phyloP scores from a whole-genome alignment of 2,329 filamentous ascomycete species.

The Incumbomyces lentus region DNA sequence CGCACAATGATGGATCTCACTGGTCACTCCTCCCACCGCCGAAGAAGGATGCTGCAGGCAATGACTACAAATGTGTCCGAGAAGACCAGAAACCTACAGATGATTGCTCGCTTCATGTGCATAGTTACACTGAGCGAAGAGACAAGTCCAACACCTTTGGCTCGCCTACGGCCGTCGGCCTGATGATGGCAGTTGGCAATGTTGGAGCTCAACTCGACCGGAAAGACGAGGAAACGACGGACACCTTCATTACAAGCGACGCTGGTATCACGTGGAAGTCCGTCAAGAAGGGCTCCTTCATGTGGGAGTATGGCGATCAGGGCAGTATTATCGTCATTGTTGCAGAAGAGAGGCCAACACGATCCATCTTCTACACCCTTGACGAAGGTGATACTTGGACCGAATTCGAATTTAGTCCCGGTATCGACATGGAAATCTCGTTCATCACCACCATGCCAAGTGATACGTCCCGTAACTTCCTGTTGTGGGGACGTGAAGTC shows the following conservation, averaged over 20 bases:
- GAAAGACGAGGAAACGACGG: constrained; percentile 67
- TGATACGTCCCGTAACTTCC: constrained; percentile 80
- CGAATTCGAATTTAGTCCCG: constrained; percentile 59
- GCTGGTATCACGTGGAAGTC: constrained; percentile 82
- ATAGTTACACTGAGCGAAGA: constrained; percentile 83
- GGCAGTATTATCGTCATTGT: constrained; percentile 87
- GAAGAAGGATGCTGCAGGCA: constrained; percentile 56
- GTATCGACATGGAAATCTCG: constrained; percentile 59
- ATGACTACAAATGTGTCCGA: constrained; percentile 58
- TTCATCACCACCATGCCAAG: constrained; percentile 83
- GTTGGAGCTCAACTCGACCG: constrained; percentile 63
- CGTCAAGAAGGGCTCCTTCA: constrained; percentile 77
- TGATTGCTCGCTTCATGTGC: constrained; percentile 79
- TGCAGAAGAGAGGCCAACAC: constrained; percentile 57
- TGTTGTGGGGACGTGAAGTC: constrained; percentile 67
- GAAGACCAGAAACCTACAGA: constrained; percentile 43
- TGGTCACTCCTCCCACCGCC: constrained; percentile 75
- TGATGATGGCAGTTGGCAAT: constrained; percentile 88
- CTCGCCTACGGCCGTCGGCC: constrained; percentile 73
- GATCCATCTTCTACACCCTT: constrained; percentile 61
- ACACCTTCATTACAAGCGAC: constrained; percentile 83
- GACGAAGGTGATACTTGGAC: constrained; percentile 76
- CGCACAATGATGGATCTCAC: constrained; percentile 87
- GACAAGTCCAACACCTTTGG: constrained; percentile 80
- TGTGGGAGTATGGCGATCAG: constrained; percentile 93